phyloP scores from a whole-genome alignment of 177 flowering plant species.

The Vitis hybrid region DNA sequence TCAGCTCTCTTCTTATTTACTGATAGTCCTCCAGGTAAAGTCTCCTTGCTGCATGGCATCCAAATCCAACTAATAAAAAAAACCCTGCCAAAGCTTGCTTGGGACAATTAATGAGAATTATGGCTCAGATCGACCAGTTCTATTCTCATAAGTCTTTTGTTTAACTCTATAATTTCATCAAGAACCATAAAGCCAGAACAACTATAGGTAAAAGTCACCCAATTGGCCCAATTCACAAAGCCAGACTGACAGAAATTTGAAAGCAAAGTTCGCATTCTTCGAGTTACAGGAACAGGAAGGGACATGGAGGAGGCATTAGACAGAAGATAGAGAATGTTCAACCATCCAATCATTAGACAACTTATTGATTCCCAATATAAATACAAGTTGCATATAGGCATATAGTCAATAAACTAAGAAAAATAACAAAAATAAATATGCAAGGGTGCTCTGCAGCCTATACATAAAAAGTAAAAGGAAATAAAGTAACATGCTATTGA shows the following conservation, averaged over 20 bases:
- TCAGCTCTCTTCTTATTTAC: slow-evolving; percentile 69
- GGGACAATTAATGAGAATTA: background rate
- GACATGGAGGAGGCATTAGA: too few relatives aligned
- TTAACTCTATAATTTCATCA: background rate
- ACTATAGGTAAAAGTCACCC: too few relatives aligned
- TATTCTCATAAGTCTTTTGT: background rate
- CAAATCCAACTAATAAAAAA: background rate
- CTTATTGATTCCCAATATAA: background rate
- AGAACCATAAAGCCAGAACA: too few relatives aligned
- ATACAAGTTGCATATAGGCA: background rate
- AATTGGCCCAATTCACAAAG: too few relatives aligned
- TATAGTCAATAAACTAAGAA: background rate
- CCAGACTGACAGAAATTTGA: too few relatives aligned
- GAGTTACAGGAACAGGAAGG: background rate
- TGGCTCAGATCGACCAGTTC: background rate
- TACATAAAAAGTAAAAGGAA: too few relatives aligned
- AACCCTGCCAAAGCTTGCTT: background rate
- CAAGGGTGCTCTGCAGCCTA: background rate
- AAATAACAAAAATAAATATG: too few relatives aligned
- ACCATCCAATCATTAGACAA: background rate
- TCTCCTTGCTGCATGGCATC: slow-evolving; percentile 57
- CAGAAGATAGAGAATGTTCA: background rate
- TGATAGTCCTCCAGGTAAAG: slow-evolving; percentile 58
- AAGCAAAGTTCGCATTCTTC: background rate
- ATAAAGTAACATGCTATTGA: background rate